These are phyloP conservation scores for Crithidia sp. DNA, from an alignment of 208 protist genomes.

Conservation along the genomic window DNA sequence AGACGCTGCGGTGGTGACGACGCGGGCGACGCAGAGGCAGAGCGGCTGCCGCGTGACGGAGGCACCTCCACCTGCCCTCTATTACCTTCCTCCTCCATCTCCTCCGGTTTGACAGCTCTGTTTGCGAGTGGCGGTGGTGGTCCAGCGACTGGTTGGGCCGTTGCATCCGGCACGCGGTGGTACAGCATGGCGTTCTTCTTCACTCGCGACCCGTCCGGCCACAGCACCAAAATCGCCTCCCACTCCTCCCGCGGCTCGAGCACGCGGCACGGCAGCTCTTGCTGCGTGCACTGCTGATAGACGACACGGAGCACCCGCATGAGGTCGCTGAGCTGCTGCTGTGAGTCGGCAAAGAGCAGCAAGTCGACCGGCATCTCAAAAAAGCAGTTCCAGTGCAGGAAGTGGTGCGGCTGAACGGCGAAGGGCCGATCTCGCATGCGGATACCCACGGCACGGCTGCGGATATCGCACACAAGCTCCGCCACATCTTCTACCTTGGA, in stretches of 20 bases:
- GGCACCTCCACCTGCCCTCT: too few relatives aligned
- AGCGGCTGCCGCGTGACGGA: too few relatives aligned
- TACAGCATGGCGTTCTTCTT: slow-evolving; percentile 32
- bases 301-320: slow-evolving; percentile 17
- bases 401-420: slow-evolving; percentile 7
- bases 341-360: slow-evolving; percentile 23
- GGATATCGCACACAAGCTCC: slow-evolving; percentile 28
- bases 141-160: not conserved
- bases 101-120: not conserved
- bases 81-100: too few relatives aligned
- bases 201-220: slow-evolving; percentile 43
- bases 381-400: slow-evolving; percentile 22
- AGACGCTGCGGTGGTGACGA: too few relatives aligned
- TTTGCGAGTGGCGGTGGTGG: not conserved
- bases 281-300: slow-evolving; percentile 16
- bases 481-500: slow-evolving; percentile 48
- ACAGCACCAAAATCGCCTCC: slow-evolving; percentile 30
- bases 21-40: too few relatives aligned
- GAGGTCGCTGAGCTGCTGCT: slow-evolving; percentile 18
- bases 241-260: slow-evolving; percentile 23
- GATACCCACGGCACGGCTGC: slow-evolving; percentile 29
- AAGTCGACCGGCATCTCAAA: slow-evolving; percentile 57
- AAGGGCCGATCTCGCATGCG: slow-evolving; percentile 44
- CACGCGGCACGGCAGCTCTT: slow-evolving; percentile 24
- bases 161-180: slow-evolving; percentile 6